Evolutionary conservation across 1,139 yeast genomes (phyloP).

Genomic region (Geotrichum restrictum): DNA sequence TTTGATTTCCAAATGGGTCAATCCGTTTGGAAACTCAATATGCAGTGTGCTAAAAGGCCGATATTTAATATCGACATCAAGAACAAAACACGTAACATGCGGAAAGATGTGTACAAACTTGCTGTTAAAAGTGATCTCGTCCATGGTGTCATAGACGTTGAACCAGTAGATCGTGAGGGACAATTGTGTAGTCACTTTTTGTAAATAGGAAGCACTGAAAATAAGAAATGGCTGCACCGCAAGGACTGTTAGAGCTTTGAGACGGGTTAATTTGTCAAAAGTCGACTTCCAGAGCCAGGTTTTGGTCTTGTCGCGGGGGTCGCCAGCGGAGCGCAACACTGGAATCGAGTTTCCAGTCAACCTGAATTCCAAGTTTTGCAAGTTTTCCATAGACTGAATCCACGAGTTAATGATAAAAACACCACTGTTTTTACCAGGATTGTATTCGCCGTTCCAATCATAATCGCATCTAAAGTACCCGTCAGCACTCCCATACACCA

Average conservation of each 20-base stretch:
- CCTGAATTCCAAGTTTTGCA: neutral
- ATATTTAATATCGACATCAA: too few relatives aligned
- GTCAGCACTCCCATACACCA: too few relatives aligned
- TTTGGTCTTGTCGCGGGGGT: neutral
- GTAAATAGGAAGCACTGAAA: neutral
- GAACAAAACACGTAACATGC: neutral
- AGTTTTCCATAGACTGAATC: neutral
- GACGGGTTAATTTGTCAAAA: neutral
- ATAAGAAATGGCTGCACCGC: neutral
- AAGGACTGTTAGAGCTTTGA: neutral
- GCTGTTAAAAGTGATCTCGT: neutral
- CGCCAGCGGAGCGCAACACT: neutral
- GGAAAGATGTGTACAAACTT: neutral
- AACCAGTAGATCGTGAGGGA: neutral
- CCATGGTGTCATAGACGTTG: too few relatives aligned
- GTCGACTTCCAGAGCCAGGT: slow-evolving; percentile 2
- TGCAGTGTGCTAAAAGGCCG: too few relatives aligned
- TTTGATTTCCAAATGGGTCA: neutral
- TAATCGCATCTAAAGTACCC: too few relatives aligned
- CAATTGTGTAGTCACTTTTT: neutral
- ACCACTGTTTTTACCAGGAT: neutral
- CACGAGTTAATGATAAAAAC: neutral
- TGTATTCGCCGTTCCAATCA: neutral
- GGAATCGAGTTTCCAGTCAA: neutral
- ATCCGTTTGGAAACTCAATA: neutral